Evolutionary conservation across 352 stramenopile genomes (phyloP).

Genomic region (Globisporangium takayamanum): DNA sequence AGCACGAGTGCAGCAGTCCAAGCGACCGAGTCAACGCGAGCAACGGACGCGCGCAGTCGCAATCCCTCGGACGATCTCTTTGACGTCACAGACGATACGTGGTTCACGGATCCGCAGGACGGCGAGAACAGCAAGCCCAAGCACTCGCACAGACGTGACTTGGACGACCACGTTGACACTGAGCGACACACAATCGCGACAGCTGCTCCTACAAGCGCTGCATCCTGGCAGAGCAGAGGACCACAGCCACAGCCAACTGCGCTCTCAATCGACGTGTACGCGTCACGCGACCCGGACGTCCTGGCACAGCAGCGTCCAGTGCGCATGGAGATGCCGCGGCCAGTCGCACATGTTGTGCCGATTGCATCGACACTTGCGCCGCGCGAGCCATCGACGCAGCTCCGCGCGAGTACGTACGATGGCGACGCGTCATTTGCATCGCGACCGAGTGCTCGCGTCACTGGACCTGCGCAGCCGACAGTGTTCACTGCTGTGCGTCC

Average conservation of each 20-base stretch:
- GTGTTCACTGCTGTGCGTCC: slow-evolving; percentile 5
- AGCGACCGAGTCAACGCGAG: neutral
- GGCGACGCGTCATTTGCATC: neutral
- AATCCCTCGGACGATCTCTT: slow-evolving; percentile 25
- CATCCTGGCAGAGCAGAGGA: too few relatives aligned
- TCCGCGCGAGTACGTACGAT: neutral
- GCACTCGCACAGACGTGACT: neutral
- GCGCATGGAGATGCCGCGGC: slow-evolving; percentile 13
- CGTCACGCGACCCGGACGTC: slow-evolving; percentile 1
- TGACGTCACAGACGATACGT: slow-evolving; percentile 43
- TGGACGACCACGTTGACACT: neutral
- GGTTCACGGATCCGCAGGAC: slow-evolving; percentile 43
- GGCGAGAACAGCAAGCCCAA: neutral
- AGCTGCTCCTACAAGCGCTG: neutral
- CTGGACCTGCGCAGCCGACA: neutral
- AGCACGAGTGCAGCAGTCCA: neutral
- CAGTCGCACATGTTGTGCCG: neutral
- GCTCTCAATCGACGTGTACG: slow-evolving; percentile 10
- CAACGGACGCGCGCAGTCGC: neutral
- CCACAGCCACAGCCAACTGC: neutral
- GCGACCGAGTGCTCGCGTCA: neutral
- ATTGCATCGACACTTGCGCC: neutral
- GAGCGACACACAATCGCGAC: neutral
- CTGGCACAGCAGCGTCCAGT: neutral
- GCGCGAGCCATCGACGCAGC: neutral